Conservation (phyloP, 306 rosid genomes). For the Gynostemma pentaphyllum region DNA sequence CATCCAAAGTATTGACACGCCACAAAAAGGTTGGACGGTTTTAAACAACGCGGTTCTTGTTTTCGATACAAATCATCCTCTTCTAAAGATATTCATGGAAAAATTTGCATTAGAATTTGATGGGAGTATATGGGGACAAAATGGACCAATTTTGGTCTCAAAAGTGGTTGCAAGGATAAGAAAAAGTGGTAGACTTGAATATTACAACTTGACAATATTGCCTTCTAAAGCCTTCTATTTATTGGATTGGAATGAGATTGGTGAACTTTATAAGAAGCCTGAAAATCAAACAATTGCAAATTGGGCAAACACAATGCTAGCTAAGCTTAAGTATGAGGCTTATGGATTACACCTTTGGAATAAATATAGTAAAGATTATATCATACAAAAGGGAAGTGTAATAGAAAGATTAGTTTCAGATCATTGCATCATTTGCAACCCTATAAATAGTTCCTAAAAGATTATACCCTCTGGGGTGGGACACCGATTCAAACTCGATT, state of each 20-base stretch:
- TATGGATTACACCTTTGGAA: constrained; percentile 77
- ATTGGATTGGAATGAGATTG: constrained; percentile 41
- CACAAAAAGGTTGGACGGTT: constrained; percentile 47
- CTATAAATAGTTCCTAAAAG: constrained; percentile 10
- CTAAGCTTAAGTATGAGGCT: constrained; percentile 33
- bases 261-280: constrained; percentile 37
- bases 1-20: constrained; percentile 47
- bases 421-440: constrained; percentile 42
- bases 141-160: constrained; percentile 81
- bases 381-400: constrained; percentile 57
- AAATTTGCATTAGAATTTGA: constrained; percentile 62
- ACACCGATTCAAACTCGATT: not conserved
- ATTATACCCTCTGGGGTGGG: not conserved
- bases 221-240: constrained; percentile 59
- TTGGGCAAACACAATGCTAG: constrained; percentile 45
- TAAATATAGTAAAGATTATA: constrained; percentile 39
- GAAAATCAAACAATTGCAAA: constrained; percentile 16
- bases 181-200: constrained; percentile 16
- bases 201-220: constrained; percentile 31
- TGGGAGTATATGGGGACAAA: constrained; percentile 78
- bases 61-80: constrained; percentile 73
- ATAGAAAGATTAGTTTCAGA: constrained; percentile 38
- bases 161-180: constrained; percentile 41
- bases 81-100: constrained; percentile 45
- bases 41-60: constrained; percentile 68